phyloP scores from a whole-genome alignment of 2,329 filamentous ascomycete genomes.

The Phyllosticta citrichinensis region DNA sequence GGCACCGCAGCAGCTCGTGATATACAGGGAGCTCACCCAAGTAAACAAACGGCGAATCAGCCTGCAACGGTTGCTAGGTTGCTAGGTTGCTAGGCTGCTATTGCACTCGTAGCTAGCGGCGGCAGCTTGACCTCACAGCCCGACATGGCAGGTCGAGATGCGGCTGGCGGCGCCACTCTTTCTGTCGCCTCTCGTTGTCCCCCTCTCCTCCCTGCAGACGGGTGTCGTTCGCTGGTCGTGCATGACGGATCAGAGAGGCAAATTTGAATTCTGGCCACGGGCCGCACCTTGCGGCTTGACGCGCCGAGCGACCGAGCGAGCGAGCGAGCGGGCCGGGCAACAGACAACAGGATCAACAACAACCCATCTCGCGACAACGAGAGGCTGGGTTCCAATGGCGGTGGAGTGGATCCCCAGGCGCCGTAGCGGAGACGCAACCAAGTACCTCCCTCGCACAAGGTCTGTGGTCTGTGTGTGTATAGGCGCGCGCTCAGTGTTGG shows the following conservation, averaged over 20 bases:
- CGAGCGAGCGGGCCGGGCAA: not conserved
- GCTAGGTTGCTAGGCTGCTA: not conserved
- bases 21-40: not conserved
- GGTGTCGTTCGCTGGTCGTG: not conserved
- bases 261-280: not conserved
- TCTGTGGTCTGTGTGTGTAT: too few relatives aligned
- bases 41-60: not conserved
- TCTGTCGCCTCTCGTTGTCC: too few relatives aligned
- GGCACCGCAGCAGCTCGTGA: not conserved
- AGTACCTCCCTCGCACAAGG: too few relatives aligned
- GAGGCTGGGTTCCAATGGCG: not conserved
- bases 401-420: not conserved
- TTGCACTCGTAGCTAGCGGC: not conserved
- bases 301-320: not conserved
- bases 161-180: not conserved
- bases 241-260: not conserved
- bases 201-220: too few relatives aligned
- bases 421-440: not conserved
- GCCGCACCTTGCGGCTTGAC: not conserved
- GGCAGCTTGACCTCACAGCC: not conserved
- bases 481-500: not conserved
- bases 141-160: not conserved
- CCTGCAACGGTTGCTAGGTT: not conserved
- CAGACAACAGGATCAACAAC: too few relatives aligned
- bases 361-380: not conserved